Base-by-base conservation (phyloP, 2,329 filamentous ascomycete genomes). In the Cylindrodendrum hubeiense region DNA sequence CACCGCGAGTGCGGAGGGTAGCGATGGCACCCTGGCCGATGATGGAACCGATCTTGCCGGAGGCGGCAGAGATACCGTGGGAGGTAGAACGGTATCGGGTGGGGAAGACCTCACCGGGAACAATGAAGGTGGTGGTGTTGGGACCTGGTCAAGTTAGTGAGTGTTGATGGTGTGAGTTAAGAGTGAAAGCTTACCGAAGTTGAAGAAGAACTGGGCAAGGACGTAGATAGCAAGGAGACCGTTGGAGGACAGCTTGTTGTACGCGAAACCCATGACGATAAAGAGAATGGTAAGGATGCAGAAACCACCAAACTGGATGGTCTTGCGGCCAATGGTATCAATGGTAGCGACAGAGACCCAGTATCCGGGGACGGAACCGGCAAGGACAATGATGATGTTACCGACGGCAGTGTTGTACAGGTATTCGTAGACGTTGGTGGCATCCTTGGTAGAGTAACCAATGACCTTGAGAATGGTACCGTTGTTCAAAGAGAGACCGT, bases 281-380 rank as follows among this genome's bases (percentile, higher is more conserved):
- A 89, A 89, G 21, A 91, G 82, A 46, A 88, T 80, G 8, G 89
- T 90, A 8, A 91, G 79, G 60, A 91, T 85, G 54, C 81, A 77
- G 77, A 91, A 91, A 26, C 89, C 89, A 65, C 83, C 85, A 60
- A 92, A 80, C 80, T 93, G 93, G 62, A 95, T 93, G 2, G 91
- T 88, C 83, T 93, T 94, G 74, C 93, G 91, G 58, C 92, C 93
- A 15, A 94, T 73, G 2, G 86, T 92, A 79, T 95, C 92, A 61
- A 94, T 88, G 1, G 88, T 89, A 2, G 89, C 89, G 6, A 94
- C 92, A 0, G 91, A 93, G 17, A 93, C 87, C 92, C 92, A 95
- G 83, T 95, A 95, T 15, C 93, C 93, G 0, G 93, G 93, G 15
- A 95, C 92, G 51, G 93, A 91, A 62, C 92, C 93, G 4, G 93